Base-by-base conservation (phyloP, 129 eudicot genomes). In the Cynara cardunculus region DNA sequence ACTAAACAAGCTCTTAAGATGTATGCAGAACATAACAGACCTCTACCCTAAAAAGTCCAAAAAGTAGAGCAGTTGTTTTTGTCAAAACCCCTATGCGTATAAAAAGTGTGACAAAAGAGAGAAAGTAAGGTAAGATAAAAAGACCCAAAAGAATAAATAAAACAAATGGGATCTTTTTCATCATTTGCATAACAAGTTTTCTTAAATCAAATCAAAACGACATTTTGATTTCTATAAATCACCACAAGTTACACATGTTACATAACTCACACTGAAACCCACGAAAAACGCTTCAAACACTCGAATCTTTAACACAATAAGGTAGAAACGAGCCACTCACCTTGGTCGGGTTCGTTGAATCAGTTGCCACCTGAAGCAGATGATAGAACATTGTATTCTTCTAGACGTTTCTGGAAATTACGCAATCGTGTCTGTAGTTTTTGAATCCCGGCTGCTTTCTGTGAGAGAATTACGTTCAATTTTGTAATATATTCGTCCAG, bases 401-500 rank as follows among this genome's bases (percentile, higher is more conserved):
- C 81, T 39, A 89, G 82, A 59, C 71, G 86, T 26, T 71, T 77
- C 78, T 86, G 87, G 68, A 91, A 91, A 53, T 73, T 79, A 71
- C 67, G 86, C 66, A 89, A 76, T 16, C 74, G 82, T 22, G 78
- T 81, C 26, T 91, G 93, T 28, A 87, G 82, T 69, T 86, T 81
- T 13, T 87, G 81, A 67, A 89, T 82, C 32, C 86, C 83, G 3
- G 92, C 86, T 56, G 92, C 92, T 78, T 91, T 89, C 70, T 83
- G 84, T 0, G 94, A 87, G 35, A 91, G 89, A 80, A 91, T 78
- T n/a, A 59, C 73, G 25, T 84, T 89, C 77, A 91, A 56, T 78
- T 81, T 87, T 14, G 89, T 65, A n/a, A 91, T 78, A 73, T 91
- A 91, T 25, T 89, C 85, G n/a, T 91, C 94, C 1, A 91, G 85